Conservation (phyloP, 2,329 filamentous ascomycete species). For the Penicillium brevicompactum region DNA sequence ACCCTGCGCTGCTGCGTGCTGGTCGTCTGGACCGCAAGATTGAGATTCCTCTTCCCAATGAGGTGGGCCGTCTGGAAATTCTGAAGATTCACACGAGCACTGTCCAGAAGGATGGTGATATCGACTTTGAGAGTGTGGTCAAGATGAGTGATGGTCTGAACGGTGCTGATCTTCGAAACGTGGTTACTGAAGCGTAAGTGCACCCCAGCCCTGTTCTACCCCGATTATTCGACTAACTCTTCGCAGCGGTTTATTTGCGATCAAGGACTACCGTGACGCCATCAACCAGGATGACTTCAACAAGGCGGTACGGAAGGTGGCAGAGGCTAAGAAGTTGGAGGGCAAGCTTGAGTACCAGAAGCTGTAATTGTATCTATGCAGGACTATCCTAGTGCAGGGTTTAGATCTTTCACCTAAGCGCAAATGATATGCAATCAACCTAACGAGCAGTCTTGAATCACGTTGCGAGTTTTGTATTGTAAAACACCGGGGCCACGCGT, state of each 20-base stretch:
- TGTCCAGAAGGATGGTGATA: conserved; percentile 87
- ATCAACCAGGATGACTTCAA: conserved; percentile 99
- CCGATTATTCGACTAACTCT: conserved; percentile 19
- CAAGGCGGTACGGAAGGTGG: conserved; percentile 96
- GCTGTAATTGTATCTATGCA: conserved; percentile 37
- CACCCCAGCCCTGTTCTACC: background rate
- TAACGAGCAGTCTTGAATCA: background rate
- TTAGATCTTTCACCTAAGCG: conserved; percentile 13
- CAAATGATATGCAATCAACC: conserved; percentile 17
- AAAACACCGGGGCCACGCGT: conserved; percentile 1
- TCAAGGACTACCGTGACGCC: conserved; percentile 95
- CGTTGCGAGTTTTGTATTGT: too few relatives aligned
- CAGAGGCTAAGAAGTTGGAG: conserved; percentile 96
- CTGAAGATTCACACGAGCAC: conserved; percentile 93
- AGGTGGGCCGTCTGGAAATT: conserved; percentile 94
- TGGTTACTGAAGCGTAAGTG: conserved; percentile 95
- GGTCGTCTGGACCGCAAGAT: conserved; percentile 96
- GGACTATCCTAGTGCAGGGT: conserved; percentile 10
- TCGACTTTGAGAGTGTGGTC: conserved; percentile 98
- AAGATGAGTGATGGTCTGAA: conserved; percentile 99
- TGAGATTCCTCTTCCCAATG: conserved; percentile 94
- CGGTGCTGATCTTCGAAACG: conserved; percentile 94
- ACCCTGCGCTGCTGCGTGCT: conserved; percentile 87
- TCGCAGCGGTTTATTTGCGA: conserved; percentile 84
- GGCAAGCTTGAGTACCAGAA: conserved; percentile 98